Conservation (phyloP, 108 stramenopile genomes). For the Nitzschia sp. region DNA sequence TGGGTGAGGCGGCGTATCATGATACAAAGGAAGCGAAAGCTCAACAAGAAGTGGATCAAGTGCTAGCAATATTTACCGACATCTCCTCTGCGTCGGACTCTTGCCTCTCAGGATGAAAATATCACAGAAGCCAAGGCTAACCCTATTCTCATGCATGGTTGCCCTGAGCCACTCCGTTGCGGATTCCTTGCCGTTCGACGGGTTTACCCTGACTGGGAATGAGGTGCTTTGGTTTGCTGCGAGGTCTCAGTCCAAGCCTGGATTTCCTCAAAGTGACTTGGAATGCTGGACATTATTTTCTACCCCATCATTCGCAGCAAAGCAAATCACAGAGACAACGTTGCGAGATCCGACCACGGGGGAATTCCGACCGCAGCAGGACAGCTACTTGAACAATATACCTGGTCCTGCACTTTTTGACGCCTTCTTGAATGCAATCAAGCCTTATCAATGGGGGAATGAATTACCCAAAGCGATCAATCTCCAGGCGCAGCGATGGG, state of each 20-base stretch:
- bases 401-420: conserved; percentile 48
- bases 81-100: no score
- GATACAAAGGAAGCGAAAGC: conserved; percentile 52
- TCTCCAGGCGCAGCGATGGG: conserved; percentile 61
- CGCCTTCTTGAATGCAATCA: conserved; percentile 40
- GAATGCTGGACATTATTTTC: conserved; percentile 71
- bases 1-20: conserved; percentile 60
- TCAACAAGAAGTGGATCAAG: background rate
- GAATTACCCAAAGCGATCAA: conserved; percentile 39
- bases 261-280: conserved; percentile 14
- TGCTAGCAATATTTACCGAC: conserved; percentile 58
- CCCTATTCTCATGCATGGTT: conserved; percentile 65
- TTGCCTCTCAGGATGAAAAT: conserved; percentile 39
- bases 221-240: conserved; percentile 61
- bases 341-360: conserved; percentile 69
- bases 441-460: background rate
- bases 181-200: conserved; percentile 17
- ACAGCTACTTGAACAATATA: conserved; percentile 46
- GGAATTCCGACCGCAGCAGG: conserved; percentile 55
- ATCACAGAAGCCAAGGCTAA: conserved; percentile 36
- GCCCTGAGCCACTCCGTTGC: conserved; percentile 18
- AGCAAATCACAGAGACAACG: conserved; percentile 50
- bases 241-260: conserved; percentile 49
- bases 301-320: conserved; percentile 56
- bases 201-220: conserved; percentile 16